Base-by-base conservation (phyloP, 179 eudicot genomes). In the Carnegiea gigantea region DNA sequence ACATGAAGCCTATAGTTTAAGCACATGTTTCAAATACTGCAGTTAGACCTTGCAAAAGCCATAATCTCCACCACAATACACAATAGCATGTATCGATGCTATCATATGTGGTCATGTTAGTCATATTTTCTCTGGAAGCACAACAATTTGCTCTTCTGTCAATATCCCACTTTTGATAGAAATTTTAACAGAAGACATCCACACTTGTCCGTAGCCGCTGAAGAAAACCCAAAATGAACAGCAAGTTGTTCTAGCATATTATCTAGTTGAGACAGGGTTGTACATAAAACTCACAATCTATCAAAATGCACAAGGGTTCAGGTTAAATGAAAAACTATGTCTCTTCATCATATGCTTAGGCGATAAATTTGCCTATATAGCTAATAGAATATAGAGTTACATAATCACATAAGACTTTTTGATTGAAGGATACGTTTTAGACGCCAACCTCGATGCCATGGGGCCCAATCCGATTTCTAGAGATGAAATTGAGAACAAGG, bases 401-500 rank as follows among this genome's bases (percentile, higher is more conserved):
- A 72, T 49, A 17, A 11, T 11, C 40, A 15, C 73, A 28, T 4
- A 11, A 21, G 43, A 74, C 33, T n/a, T 24, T 17, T 23, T 74
- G 36, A 43, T 44, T 46, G 33, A 44, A 49, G 68, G 28, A 68
- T 7, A 65, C 11, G 11, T 17, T 70, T 21, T 5, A 60, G 70
- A 83, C 38, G 88, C 92, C 77, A 77, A 95, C 98, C 98, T 93
- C 98, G 60, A 95, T 74, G 49, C 98, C 98, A 83, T 79, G 83
- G 36, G 98, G 91, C 67, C 98, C 98, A 70, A 95, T 95, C 64
- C 92, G 89, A 78, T 95, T 95, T 79, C 92, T 93, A 33, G 95
- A 85, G 70, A 95, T 90, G 84, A 95, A 95, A 83, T 91, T 95
- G 84, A 93, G 90, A 73, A 95, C 36, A 43, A 90, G 86, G 68